Evolutionary conservation across 2,329 filamentous ascomycete genomes (phyloP).

Genomic region (Fusarium gaditjirri): DNA sequence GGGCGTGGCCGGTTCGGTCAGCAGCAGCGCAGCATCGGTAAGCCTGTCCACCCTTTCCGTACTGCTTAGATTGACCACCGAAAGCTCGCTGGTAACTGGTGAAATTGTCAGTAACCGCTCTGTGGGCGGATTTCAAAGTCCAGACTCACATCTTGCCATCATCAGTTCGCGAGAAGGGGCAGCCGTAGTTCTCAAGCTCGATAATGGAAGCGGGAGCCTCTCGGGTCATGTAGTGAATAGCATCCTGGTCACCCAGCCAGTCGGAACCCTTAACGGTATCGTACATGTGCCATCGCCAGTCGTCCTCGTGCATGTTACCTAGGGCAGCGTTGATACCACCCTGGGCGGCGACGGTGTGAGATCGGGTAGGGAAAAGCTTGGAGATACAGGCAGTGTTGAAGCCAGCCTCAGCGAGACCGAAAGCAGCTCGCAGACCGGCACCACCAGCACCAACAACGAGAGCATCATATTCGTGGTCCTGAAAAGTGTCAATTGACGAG

Average conservation of each 20-base stretch:
- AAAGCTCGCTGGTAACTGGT: slow-evolving; percentile 94
- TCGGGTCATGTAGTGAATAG: slow-evolving; percentile 98
- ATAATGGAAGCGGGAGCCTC: slow-evolving; percentile 92
- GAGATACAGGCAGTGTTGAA: slow-evolving; percentile 91
- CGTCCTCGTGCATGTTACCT: slow-evolving; percentile 97
- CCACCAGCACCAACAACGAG: slow-evolving; percentile 90
- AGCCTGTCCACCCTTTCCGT: slow-evolving; percentile 95
- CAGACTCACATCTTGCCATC: slow-evolving; percentile 86
- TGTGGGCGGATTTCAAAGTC: neutral
- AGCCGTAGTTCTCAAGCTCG: slow-evolving; percentile 97
- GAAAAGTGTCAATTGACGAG: slow-evolving; percentile 40
- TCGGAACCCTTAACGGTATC: slow-evolving; percentile 98
- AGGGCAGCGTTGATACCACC: slow-evolving; percentile 90
- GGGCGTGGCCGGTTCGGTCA: slow-evolving; percentile 95
- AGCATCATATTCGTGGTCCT: slow-evolving; percentile 99
- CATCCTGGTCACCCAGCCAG: slow-evolving; percentile 97
- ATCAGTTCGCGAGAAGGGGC: slow-evolving; percentile 95
- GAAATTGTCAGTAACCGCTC: slow-evolving; percentile 31
- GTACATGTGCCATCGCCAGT: slow-evolving; percentile 99
- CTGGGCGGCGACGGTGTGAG: slow-evolving; percentile 83
- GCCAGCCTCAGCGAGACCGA: slow-evolving; percentile 86
- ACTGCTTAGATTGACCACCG: slow-evolving; percentile 96
- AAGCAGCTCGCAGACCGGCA: slow-evolving; percentile 82
- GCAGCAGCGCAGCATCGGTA: slow-evolving; percentile 97
- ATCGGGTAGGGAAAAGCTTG: slow-evolving; percentile 87